These are phyloP conservation scores for maize (Zea mays) DNA, from an alignment of 176 grass and related monocot genomes.

Conservation along the genomic window DNA sequence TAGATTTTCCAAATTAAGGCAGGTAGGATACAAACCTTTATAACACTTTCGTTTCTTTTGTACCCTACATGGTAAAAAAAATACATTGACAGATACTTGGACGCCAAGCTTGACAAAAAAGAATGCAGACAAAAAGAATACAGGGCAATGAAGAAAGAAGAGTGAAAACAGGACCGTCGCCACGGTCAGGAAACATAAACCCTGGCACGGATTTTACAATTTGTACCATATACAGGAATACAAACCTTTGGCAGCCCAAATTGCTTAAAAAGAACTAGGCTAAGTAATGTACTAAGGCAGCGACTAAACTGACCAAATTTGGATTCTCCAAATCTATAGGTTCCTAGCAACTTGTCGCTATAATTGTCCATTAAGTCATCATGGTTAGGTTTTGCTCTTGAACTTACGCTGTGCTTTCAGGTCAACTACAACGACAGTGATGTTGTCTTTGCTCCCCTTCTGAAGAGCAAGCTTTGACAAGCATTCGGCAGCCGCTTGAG, in stretches of 20 bases:
- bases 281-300: slow-evolving; percentile 51
- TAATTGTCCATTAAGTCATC: neutral
- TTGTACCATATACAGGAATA: slow-evolving; percentile 56
- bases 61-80: slow-evolving; percentile 54
- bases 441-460: slow-evolving; percentile 96
- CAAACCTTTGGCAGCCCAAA: slow-evolving; percentile 17
- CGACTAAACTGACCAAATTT: slow-evolving; percentile 47
- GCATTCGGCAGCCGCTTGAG: slow-evolving; percentile 81
- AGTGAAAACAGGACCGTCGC: slow-evolving; percentile 51
- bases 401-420: slow-evolving; percentile 91
- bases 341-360: slow-evolving; percentile 42
- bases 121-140: slow-evolving; percentile 46
- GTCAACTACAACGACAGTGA: slow-evolving; percentile 81
- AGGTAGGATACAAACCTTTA: slow-evolving; percentile 30
- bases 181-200: slow-evolving; percentile 50
- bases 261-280: slow-evolving; percentile 43
- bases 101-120: slow-evolving; percentile 53
- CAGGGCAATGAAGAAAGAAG: slow-evolving; percentile 42
- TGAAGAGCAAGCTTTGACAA: slow-evolving; percentile 76
- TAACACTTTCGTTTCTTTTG: slow-evolving; percentile 42
- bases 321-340: slow-evolving; percentile 51
- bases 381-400: slow-evolving; percentile 69
- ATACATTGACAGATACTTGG: slow-evolving; percentile 58
- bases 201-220: slow-evolving; percentile 34
- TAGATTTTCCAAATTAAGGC: slow-evolving; percentile 5